Conservation (phyloP, 306 rosid genomes). For the apple (Malus domestica) region ASM211411v1 NC_041791.1:15408001-15408500, state of each 20-base stretch:
- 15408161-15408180: conserved; percentile 73
- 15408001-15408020: conserved; percentile 55
- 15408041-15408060: conserved; percentile 53
- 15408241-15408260: conserved; percentile 90
- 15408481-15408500: conserved; percentile 76
- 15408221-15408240: conserved; percentile 91
- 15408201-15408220: conserved; percentile 76
- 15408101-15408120: conserved; percentile 81
- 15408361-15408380: conserved; percentile 52
- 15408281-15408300: conserved; percentile 58
- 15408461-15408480: conserved; percentile 51
- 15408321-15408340: conserved; percentile 48
- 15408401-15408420: conserved; percentile 54
- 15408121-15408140: conserved; percentile 83
- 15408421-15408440: conserved; percentile 45
- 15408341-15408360: conserved; percentile 39
- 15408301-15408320: conserved; percentile 55
- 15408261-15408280: conserved; percentile 94
- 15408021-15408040: conserved; percentile 90
- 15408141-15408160: conserved; percentile 87
- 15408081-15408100: conserved; percentile 39
- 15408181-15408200: conserved; percentile 51
- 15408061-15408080: conserved; percentile 42
- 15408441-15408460: conserved; percentile 62
- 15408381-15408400: conserved; percentile 16